phyloP scores from a whole-genome alignment of 768 basidiomycete genomes.

The Mycena rosella region DNA sequence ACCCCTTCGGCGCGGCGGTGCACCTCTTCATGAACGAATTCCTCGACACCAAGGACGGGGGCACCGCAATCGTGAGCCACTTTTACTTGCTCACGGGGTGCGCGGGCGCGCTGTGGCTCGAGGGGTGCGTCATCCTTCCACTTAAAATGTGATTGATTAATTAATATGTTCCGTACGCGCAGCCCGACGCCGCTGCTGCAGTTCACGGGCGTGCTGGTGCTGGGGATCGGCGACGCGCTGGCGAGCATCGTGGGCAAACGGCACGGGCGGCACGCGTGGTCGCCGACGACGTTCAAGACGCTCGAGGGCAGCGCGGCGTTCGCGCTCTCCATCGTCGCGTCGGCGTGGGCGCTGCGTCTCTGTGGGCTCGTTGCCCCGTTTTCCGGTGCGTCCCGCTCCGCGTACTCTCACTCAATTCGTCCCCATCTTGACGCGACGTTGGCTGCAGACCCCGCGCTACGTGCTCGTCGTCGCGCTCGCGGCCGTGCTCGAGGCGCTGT shows the following conservation, averaged over 20 bases:
- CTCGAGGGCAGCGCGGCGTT: conserved; percentile 93
- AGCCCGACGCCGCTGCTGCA: conserved; percentile 61
- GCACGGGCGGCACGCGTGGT: conserved; percentile 87
- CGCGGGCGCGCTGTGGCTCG: conserved; percentile 94
- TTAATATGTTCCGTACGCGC: too few relatives aligned
- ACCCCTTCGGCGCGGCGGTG: conserved; percentile 92
- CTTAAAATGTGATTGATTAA: too few relatives aligned
- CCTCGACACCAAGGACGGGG: conserved; percentile 93
- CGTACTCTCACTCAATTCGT: neutral
- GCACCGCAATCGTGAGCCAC: conserved; percentile 96
- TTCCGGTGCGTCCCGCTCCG: conserved; percentile 67
- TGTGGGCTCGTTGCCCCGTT: conserved; percentile 79
- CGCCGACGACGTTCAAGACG: conserved; percentile 86
- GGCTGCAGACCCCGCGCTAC: conserved; percentile 80
- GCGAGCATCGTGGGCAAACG: conserved; percentile 90
- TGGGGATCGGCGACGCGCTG: conserved; percentile 95
- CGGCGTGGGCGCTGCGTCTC: conserved; percentile 78
- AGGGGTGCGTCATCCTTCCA: conserved; percentile 72
- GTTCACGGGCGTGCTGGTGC: conserved; percentile 88
- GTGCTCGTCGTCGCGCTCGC: conserved; percentile 70
- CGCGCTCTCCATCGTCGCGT: conserved; percentile 73
- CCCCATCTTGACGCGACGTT: neutral
- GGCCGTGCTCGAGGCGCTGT: conserved; percentile 88
- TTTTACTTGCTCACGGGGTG: conserved; percentile 98
- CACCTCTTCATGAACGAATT: conserved; percentile 99